Base-by-base conservation (phyloP, 164 flowering plant species). In the Nelumbo lutea region DNA sequence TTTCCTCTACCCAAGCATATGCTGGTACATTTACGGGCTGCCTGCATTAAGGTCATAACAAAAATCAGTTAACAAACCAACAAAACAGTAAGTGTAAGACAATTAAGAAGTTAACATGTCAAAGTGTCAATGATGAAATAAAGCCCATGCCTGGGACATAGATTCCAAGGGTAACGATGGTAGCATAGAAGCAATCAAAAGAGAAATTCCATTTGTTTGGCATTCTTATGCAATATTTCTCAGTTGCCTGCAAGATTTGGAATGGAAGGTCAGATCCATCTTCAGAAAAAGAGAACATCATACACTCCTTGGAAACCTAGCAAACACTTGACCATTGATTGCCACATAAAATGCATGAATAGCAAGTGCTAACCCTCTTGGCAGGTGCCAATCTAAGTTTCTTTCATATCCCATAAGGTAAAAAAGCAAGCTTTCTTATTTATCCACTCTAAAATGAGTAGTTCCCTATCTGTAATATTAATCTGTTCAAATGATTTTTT, bases 181-280 rank as follows among this genome's bases (percentile, higher is more conserved):
- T 74, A 27, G 77, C 81, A 39, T 78, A 90, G 78, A 78, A 90
- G 81, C 80, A 82, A 70, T 90, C 93, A 61, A 90, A 87, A 8
- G 91, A 81, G 78, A 78, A 90, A 81, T 90, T 90, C 91, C 82
- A 88, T 73, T 81, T 86, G 86, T 90, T 88, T 42, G 96, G 93
- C 93, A 88, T 84, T 77, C 91, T 77, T 5, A 84, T 4, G 58
- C 85, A 78, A 65, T 80, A 88, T 62, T 72, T 81, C 27, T 72
- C 88, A 43, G 91, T 78, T 68, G 15, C 78, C 92, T 88, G 84
- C 69, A 64, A 56, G 7, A 60, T 41, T 3, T 39, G 45, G 42
- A 60, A 41, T 60, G 8, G 50, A 27, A 52, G 57, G 14, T 52
- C n/a, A 52, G 2, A 42, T 42, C 6, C 47, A 62, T 11, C 10